Base-by-base conservation (phyloP, 129 eudicot genomes). In the Scalesia atractyloides region DNA sequence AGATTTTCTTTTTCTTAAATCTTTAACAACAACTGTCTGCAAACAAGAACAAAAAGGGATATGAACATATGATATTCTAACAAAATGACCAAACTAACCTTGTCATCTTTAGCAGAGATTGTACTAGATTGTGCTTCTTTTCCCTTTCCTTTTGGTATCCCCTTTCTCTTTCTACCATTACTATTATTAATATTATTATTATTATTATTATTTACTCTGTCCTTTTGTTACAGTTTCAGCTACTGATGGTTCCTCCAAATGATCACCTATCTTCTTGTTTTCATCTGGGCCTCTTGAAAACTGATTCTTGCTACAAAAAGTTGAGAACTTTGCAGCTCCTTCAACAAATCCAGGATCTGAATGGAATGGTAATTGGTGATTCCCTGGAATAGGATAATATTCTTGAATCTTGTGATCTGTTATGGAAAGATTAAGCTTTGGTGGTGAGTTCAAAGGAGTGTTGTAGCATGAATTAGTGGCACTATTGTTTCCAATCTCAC, bases 361-460 rank as follows among this genome's bases (percentile, higher is more conserved):
- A 1, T 83, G 52, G 30, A 86, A 64, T 39, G 33, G 61, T 4
- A 26, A 26, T 26, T 19, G 61, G 15, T 19, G 34, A 26, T 19
- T 80, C 4, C 67, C 82, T 37, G 44, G 44, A 54, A 19, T 9
- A 5, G 34, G 61, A 10, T 54, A 54, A 54, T 54, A 18, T 14
- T 30, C 61, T 19, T 19, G 61, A 54, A 54, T 54, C 61, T 18
- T 30, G 9, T 54, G 61, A 54, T 54, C 61, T 18, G 30, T 54
- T 9, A 15, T 49, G 15, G 54, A 49, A 17, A 49, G 19, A 6
- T 26, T 85, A 63, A 84, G 76, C 76, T 85, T 89, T 46, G 91
- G 91, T 19, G 98, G 96, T 48, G 98, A 92, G 73, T 86, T 92
- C 52, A 86, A 57, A 22, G 96, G 97, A 41, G 97, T 92, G 43